A percentile compares a stretch with the other conserved stretches of the same genome.
These are phyloP conservation scores for Hydnum rufescens DNA, from an alignment of 768 basidiomycete genomes.

Conservation along the genomic window DNA sequence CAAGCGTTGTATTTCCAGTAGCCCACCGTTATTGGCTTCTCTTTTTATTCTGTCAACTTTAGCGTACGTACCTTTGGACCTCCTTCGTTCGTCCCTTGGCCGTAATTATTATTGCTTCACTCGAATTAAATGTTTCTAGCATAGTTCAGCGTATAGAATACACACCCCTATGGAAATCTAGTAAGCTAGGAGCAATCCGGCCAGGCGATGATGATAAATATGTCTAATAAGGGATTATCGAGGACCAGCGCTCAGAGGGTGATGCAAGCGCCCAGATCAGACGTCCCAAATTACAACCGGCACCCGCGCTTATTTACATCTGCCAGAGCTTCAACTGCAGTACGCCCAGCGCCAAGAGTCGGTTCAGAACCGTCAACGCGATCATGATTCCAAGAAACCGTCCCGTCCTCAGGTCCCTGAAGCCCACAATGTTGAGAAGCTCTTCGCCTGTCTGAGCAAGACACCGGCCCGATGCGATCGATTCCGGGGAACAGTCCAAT, in stretches of 20 bases:
- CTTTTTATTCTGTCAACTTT: not conserved
- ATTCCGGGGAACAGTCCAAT: constrained; percentile 17
- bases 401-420: constrained; percentile 6
- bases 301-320: not conserved
- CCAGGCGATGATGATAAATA: too few species aligned
- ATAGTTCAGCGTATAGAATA: too few species aligned
- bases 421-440: constrained; percentile 17
- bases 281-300: not conserved
- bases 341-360: constrained; percentile 5
- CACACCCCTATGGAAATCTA: too few species aligned
- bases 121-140: too few species aligned
- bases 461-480: constrained; percentile 17
- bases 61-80: not conserved
- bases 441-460: constrained; percentile 20
- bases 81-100: not conserved
- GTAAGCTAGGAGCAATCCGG: too few species aligned
- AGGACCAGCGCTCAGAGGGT: too few species aligned
- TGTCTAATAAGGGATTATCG: too few species aligned
- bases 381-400: constrained; percentile 5
- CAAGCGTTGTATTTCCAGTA: constrained; percentile 39
- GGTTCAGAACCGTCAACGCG: constrained; percentile 5
- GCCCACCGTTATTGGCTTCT: not conserved
- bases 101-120: too few species aligned
- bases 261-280: too few species aligned
- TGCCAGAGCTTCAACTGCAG: not conserved